These are phyloP conservation scores for Catunica adiposa DNA, from an alignment of 2,329 filamentous ascomycete genomes.

Conservation along the genomic window DNA sequence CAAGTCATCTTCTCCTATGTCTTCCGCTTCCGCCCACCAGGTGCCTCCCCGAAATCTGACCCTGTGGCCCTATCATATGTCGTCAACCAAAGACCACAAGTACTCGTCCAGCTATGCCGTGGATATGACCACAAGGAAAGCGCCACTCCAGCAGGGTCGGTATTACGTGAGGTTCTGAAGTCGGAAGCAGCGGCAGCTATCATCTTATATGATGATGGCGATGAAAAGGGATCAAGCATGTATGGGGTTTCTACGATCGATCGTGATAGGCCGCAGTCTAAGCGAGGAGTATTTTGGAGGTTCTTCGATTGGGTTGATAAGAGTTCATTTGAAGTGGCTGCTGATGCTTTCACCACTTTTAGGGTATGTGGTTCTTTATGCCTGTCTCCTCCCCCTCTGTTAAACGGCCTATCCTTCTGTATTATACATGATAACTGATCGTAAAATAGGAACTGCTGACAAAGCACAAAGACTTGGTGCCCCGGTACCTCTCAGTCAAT, in stretches of 20 bases:
- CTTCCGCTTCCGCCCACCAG: constrained; percentile 68
- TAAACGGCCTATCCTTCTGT: background rate
- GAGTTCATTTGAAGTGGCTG: constrained; percentile 88
- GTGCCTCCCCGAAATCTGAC: constrained; percentile 50
- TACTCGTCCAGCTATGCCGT: constrained; percentile 73
- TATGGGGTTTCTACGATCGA: constrained; percentile 65
- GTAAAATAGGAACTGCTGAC: constrained; percentile 68
- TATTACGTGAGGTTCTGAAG: constrained; percentile 74
- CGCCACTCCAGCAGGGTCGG: constrained; percentile 77
- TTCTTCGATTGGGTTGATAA: constrained; percentile 98
- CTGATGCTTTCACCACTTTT: constrained; percentile 95
- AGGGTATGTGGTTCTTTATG: constrained; percentile 46
- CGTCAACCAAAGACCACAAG: constrained; percentile 68
- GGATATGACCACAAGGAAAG: constrained; percentile 85
- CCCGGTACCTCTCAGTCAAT: constrained; percentile 73
- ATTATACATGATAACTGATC: background rate
- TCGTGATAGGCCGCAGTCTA: constrained; percentile 55
- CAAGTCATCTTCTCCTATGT: constrained; percentile 93
- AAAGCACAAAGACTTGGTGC: constrained; percentile 80
- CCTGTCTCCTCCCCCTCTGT: background rate
- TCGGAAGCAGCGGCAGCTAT: constrained; percentile 81
- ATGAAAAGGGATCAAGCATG: constrained; percentile 50
- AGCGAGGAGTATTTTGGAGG: constrained; percentile 81
- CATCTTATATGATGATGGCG: constrained; percentile 81
- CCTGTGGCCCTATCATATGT: constrained; percentile 80